These are phyloP conservation scores for Discostella stelligeroides DNA, from an alignment of 108 stramenopile species.

Conservation along the genomic window DNA sequence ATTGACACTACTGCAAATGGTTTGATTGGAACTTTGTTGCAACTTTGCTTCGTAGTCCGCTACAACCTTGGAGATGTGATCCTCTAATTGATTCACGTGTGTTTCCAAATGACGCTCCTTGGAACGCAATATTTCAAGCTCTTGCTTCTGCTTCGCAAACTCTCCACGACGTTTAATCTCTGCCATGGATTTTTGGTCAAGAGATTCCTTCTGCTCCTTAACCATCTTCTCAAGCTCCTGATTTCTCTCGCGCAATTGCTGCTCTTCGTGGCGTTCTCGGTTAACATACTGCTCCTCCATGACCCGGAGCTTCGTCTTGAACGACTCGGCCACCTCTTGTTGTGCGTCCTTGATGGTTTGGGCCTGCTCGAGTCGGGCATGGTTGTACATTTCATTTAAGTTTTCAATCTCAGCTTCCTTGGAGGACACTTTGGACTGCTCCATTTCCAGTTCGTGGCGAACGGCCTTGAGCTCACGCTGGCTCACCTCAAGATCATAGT, in stretches of 20 bases:
- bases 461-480: constrained; percentile 27
- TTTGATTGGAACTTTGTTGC: constrained; percentile 28
- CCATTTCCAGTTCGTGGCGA: constrained; percentile 10
- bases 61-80: constrained; percentile 44
- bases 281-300: constrained; percentile 37
- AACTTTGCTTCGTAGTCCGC: constrained; percentile 38
- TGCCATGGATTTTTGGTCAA: constrained; percentile 36
- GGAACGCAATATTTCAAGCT: constrained; percentile 46
- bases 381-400: constrained; percentile 21
- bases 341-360: constrained; percentile 26
- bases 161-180: constrained; percentile 48
- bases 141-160: constrained; percentile 47
- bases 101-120: constrained; percentile 48
- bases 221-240: constrained; percentile 30
- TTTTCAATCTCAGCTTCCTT: constrained; percentile 32
- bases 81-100: constrained; percentile 45
- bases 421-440: constrained; percentile 23
- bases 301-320: constrained; percentile 35
- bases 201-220: constrained; percentile 28
- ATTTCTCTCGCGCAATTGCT: too few relatives aligned
- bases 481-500: constrained; percentile 25
- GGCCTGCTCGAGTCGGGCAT: constrained; percentile 17
- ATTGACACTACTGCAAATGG: constrained; percentile 22
- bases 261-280: constrained; percentile 24
- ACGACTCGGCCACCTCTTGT: constrained; percentile 47